Evolutionary conservation across 495 filamentous ascomycete species (phyloP), one percentile per base, ranked within the genome.

Genomic region (Cryomyces antarcticus): DNA sequence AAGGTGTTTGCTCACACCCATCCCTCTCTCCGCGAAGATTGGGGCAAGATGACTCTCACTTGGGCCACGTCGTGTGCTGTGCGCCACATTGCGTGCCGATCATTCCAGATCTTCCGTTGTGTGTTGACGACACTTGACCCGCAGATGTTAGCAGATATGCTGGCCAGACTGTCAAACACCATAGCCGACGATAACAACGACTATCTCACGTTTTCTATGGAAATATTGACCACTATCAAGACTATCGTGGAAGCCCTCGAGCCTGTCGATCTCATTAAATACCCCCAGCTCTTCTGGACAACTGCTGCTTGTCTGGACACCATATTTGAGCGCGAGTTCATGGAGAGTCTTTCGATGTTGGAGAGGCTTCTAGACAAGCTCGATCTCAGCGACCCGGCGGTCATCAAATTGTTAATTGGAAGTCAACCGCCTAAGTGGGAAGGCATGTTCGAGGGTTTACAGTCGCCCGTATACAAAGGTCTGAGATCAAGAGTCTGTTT

Each of bases 31-130:
- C 79, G 83, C 44, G 83, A 92, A 35, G 70, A 85, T 34, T 95
- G 88, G 87, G 82, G 78, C 24, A 84, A 81, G 52, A 69, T 88
- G 44, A 82, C 86, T 0, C 64, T 99, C 46, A 80, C 77, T 41
- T 99, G 89, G 89, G 89, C 92, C 29, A 94, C 89, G 0, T 89
- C 83, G 5, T 99, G 92, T 54, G 82, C 89, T 0, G 92, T 96
- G n/a, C 70, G 83, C 30, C 89, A 99, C 63, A 64, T 96, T 33
- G 89, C 89, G 2, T 99, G 89, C 54, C 74, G 89, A 37, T 96
- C 92, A 5, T 94, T 99, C 59, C 92, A 99, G 58, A 79, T 96
- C 1, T 99, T 95, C 65, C 72, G 89, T 7, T 95, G 86, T 55
- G 83, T 95, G 41, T 73, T 88, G 31, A 87, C 80, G 7, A 81